Evolutionary conservation across 208 protist species (phyloP).

Genomic region (Leishmania aethiopica): DNA sequence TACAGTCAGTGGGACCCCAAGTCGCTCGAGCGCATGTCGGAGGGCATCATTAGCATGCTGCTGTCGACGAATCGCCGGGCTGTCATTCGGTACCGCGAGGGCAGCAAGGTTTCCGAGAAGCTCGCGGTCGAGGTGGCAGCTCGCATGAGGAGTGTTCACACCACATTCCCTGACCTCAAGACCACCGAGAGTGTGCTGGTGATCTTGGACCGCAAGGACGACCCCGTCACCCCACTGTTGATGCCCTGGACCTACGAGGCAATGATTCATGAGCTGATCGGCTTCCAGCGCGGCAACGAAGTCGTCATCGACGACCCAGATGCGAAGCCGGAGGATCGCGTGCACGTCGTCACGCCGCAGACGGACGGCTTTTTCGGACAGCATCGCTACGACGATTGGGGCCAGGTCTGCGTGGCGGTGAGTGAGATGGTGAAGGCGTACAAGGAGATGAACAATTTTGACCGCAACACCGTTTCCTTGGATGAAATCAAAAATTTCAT

Average conservation of each 20-base stretch:
- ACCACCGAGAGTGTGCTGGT: constrained; percentile 82
- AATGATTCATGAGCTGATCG: constrained; percentile 98
- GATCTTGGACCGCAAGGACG: constrained; percentile 90
- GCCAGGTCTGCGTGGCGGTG: constrained; percentile 95
- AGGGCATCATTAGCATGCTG: constrained; percentile 83
- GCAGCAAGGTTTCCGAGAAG: constrained; percentile 64
- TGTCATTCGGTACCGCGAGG: constrained; percentile 79
- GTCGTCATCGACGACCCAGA: constrained; percentile 78
- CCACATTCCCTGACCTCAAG: constrained; percentile 87
- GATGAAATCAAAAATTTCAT: constrained; percentile 91
- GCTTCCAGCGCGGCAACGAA: constrained; percentile 95
- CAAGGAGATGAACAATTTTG: constrained; percentile 91
- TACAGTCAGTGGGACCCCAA: constrained; percentile 72
- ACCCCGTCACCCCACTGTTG: constrained; percentile 97
- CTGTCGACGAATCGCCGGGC: constrained; percentile 87
- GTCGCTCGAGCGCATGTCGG: constrained; percentile 68
- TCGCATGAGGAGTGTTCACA: constrained; percentile 83
- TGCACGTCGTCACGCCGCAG: constrained; percentile 77
- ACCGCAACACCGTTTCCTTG: constrained; percentile 76
- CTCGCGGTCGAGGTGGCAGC: constrained; percentile 79
- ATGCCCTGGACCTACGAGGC: constrained; percentile 99
- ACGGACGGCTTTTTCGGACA: constrained; percentile 96
- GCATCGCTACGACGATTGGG: constrained; percentile 97
- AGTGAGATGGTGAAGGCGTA: constrained; percentile 96
- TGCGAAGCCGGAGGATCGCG: constrained; percentile 69